phyloP scores from a whole-genome alignment of 139 green algal species.

The Auxenochlorella pyrenoidosa region DNA sequence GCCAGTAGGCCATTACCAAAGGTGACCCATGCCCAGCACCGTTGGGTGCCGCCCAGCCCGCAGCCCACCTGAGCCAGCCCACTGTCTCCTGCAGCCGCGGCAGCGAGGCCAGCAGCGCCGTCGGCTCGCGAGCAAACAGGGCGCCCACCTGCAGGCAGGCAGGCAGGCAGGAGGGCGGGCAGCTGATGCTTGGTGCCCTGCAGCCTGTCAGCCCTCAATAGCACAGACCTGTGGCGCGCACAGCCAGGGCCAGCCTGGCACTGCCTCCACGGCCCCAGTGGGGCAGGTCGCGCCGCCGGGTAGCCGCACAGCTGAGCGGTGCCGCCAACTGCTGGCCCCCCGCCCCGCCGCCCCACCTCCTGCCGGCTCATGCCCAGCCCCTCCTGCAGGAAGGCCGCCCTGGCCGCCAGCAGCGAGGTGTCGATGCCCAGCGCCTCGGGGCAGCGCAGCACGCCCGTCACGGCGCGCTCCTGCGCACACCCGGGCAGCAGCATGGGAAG shows the following conservation, averaged over 20 bases:
- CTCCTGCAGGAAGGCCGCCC: not conserved
- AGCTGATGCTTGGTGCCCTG: too few relatives aligned
- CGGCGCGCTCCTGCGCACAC: constrained; percentile 9
- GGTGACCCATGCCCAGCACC: not conserved
- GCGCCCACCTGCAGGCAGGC: not conserved
- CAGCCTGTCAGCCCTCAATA: too few relatives aligned
- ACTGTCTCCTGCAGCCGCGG: not conserved
- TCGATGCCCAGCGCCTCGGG: constrained; percentile 38
- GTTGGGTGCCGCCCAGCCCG: too few relatives aligned
- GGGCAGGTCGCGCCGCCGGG: too few relatives aligned
- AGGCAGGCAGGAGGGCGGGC: not conserved
- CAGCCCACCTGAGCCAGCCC: constrained; percentile 15
- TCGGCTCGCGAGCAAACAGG: constrained; percentile 7
- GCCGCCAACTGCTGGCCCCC: not conserved
- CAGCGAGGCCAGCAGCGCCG: not conserved
- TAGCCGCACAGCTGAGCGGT: too few relatives aligned
- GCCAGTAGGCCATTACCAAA: too few relatives aligned
- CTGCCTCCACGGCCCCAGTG: too few relatives aligned
- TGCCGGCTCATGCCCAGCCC: not conserved
- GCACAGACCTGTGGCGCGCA: too few relatives aligned
- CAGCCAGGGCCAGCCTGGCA: too few relatives aligned
- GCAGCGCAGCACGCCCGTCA: constrained; percentile 20
- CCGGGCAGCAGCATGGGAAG: too few relatives aligned
- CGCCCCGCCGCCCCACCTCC: not conserved
- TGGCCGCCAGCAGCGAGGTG: not conserved